These are phyloP conservation scores for Nicotiana rustica DNA, from an alignment of 305 asterid species.

Conservation along the genomic window DNA sequence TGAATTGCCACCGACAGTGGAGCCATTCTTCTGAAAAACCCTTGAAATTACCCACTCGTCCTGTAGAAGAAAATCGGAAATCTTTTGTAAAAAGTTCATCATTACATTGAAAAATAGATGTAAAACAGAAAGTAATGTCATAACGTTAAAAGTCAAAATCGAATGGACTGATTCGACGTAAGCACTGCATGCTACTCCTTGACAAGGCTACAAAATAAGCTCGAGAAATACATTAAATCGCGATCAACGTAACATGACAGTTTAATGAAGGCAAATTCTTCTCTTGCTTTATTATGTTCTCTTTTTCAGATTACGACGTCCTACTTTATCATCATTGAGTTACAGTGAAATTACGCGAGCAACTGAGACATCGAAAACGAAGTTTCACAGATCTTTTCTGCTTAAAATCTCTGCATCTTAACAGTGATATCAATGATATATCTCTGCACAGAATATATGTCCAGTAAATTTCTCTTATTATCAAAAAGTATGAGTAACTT, in stretches of 20 bases:
- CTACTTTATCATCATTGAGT: background rate
- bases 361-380: constrained; percentile 25
- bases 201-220: background rate
- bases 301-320: background rate
- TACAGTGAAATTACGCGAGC: background rate
- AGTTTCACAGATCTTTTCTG: constrained; percentile 30
- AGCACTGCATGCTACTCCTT: background rate
- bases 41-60: constrained; percentile 98
- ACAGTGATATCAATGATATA: background rate
- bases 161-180: background rate
- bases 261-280: constrained; percentile 10
- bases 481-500: background rate
- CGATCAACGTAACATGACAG: background rate
- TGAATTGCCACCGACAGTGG: constrained; percentile 44
- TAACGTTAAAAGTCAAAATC: background rate
- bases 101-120: constrained; percentile 23
- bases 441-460: constrained; percentile 18
- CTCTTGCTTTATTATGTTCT: background rate
- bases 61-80: constrained; percentile 38
- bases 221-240: background rate
- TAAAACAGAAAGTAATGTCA: background rate
- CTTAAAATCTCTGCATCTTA: constrained; percentile 16
- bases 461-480: background rate
- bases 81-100: background rate
- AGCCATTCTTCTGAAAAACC: constrained; percentile 70